Base-by-base conservation (phyloP, 2,329 filamentous ascomycete species). In the Sclerotinia glacialis region DNA sequence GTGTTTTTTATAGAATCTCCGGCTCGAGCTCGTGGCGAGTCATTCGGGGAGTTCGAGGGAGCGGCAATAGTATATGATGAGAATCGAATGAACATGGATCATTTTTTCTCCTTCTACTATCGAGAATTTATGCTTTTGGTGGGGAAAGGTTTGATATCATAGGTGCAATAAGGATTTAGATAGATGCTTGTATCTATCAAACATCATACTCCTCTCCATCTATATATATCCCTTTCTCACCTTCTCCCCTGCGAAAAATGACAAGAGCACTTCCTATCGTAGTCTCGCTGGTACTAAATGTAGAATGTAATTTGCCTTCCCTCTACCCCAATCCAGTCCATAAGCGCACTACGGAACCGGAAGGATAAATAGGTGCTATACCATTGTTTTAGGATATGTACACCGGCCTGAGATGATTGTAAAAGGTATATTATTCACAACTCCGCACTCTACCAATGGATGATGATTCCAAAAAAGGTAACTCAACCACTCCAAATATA, bases 1-100 rank as follows among this genome's bases (percentile, higher is more conserved):
- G 47, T 44, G 50, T 40, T 60, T 67, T 66, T 69, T 70, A 70
- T 71, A 70, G 69, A 72, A 68, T 60, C 50, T 61, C 58, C 44
- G 44, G 56, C 56, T 47, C 42, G 58, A 60, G 58, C 58, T 49
- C 58, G 31, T 49, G 58, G 58, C 16, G 56, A 54, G 60, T 63
- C 50, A 42, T 44, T 64, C 60, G 44, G 60, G 58, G 60, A 55
- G 46, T 40, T 49, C 8, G 44, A 60, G 28, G 58, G 58, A 31
- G 21, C 31, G 40, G 28, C 28, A 47, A 47, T 60, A 34, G 18
- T 34, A 54, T 40, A 23, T 31, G 26, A 12, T 6, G n/a, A 54
- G 31, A 37, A 54, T 40, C 12, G 14, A 54, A 40, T 50, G 60
- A 28, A 63, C 21, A 23, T 40, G n/a, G n/a, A 55, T 55, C 31